phyloP scores from a whole-genome alignment of 495 filamentous ascomycete genomes.

The Xylaria cubensis region DNA sequence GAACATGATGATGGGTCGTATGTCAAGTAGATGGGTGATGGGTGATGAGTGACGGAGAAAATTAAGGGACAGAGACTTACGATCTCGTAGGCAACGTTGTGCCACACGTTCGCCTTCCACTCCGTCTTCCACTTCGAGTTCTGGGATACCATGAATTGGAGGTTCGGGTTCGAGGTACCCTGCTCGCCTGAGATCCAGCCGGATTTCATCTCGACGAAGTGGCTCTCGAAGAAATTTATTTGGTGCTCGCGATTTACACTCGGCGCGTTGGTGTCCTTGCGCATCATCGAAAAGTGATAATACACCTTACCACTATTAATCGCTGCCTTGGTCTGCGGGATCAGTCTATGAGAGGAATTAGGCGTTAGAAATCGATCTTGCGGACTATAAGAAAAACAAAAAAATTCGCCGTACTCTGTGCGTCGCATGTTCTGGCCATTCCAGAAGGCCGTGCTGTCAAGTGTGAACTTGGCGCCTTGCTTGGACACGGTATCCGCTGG shows the following conservation, averaged over 20 bases:
- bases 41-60: background rate
- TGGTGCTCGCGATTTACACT: conserved; percentile 70
- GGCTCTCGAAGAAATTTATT: conserved; percentile 76
- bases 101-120: conserved; percentile 66
- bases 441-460: conserved; percentile 68
- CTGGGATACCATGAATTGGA: conserved; percentile 55
- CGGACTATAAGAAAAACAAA: background rate
- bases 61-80: conserved; percentile 29
- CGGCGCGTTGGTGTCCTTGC: conserved; percentile 63
- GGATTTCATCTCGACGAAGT: conserved; percentile 79
- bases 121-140: conserved; percentile 52
- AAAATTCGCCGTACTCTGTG: conserved; percentile 43
- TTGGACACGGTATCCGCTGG: conserved; percentile 66
- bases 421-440: conserved; percentile 64
- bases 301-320: conserved; percentile 67
- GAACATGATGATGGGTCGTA: background rate
- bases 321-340: conserved; percentile 70
- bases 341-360: conserved; percentile 47
- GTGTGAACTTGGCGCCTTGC: conserved; percentile 72
- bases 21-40: background rate
- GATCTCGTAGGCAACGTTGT: conserved; percentile 74
- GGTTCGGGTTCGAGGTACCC: conserved; percentile 56
- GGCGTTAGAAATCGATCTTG: background rate
- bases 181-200: conserved; percentile 67
- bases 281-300: conserved; percentile 75